phyloP scores from a whole-genome alignment of 2,329 filamentous ascomycete species.

The Pezicula neosporulosa region DNA sequence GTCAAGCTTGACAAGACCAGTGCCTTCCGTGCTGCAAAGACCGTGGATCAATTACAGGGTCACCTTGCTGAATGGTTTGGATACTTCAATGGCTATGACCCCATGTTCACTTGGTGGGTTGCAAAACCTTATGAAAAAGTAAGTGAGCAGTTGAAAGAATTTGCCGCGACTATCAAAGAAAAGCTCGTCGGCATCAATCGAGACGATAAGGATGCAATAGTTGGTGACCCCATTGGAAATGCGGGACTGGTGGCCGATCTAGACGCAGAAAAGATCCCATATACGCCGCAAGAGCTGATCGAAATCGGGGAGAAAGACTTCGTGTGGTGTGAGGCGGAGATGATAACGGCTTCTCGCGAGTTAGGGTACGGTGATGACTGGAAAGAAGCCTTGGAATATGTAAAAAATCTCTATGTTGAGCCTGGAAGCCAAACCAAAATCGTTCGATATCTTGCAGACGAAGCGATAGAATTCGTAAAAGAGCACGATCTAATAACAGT shows the following conservation, averaged over 20 bases:
- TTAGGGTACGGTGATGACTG: conserved; percentile 47
- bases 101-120: conserved; percentile 55
- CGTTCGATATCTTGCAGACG: conserved; percentile 45
- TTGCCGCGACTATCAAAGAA: conserved; percentile 35
- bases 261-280: conserved; percentile 54
- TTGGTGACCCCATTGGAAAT: conserved; percentile 53
- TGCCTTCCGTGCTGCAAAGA: conserved; percentile 44
- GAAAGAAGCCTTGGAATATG: conserved; percentile 50
- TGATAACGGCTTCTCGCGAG: conserved; percentile 45
- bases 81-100: conserved; percentile 54
- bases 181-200: conserved; percentile 41
- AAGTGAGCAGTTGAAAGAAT: conserved; percentile 30
- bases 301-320: conserved; percentile 47
- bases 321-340: conserved; percentile 51
- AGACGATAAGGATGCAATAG: conserved; percentile 44
- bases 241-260: conserved; percentile 49
- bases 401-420: conserved; percentile 51
- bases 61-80: conserved; percentile 43
- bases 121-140: conserved; percentile 39
- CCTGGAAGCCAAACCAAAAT: conserved; percentile 51
- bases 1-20: conserved; percentile 34
- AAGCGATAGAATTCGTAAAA: conserved; percentile 50
- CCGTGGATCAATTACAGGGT: conserved; percentile 34
- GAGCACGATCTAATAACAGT: conserved; percentile 52
- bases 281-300: conserved; percentile 53